Conservation (phyloP, 2,329 filamentous ascomycete genomes). For the Aspergillus latus region DNA sequence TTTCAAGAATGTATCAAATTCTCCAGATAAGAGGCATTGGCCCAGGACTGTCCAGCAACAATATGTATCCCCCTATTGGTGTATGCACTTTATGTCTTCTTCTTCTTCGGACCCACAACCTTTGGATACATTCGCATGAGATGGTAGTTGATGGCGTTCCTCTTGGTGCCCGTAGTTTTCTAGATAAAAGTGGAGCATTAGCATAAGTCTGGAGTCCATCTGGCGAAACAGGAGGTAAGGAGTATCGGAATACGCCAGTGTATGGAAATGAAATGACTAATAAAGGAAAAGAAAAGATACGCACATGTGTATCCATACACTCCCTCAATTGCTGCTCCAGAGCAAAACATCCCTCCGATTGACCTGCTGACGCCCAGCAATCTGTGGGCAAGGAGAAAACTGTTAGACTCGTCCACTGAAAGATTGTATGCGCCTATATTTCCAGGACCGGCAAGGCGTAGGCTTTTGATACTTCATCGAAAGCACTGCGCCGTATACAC, state of each 20-base stretch:
- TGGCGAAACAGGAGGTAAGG: not conserved
- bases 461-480: not conserved
- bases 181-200: constrained; percentile 32
- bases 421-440: not conserved
- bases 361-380: constrained; percentile 49
- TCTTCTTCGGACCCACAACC: constrained; percentile 70
- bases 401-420: not conserved
- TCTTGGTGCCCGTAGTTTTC: constrained; percentile 59
- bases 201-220: not conserved
- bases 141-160: constrained; percentile 90
- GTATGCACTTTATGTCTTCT: constrained; percentile 46
- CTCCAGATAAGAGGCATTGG: not conserved
- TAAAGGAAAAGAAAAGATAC: constrained; percentile 31
- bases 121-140: constrained; percentile 73
- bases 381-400: constrained; percentile 27
- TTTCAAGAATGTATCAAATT: not conserved
- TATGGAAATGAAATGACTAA: not conserved
- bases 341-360: constrained; percentile 57
- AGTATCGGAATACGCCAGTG: too few relatives aligned
- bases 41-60: not conserved
- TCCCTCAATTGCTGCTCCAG: constrained; percentile 62
- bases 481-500: not conserved
- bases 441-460: not conserved
- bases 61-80: not conserved
- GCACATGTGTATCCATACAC: constrained; percentile 79